Evolutionary conservation across 139 green algal species (phyloP), one percentile per base, ranked within the genome.

Genomic region (Edaphochlamys debaryana): DNA sequence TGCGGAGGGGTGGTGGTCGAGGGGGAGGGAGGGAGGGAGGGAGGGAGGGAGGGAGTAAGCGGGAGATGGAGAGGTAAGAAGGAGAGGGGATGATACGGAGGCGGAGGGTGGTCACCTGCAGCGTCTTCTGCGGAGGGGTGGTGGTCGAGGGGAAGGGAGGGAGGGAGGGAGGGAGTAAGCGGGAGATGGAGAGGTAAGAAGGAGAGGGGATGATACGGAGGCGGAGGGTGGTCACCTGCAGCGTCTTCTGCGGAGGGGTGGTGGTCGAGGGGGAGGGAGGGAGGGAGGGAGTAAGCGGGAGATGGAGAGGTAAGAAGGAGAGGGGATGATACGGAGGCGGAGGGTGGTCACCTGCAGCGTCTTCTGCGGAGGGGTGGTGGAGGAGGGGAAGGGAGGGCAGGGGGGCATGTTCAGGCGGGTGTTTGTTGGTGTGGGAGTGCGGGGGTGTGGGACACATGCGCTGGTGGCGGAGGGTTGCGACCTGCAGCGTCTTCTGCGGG

Each of bases 381-480:
- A n/a, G 37, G 67, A 11, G 34, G 34, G 19, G 34, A 27, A 27
- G 32, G 64, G 64, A 4, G 60, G 29, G 6, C 36, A 63, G 32
- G 56, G 2, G 54, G n/a, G n/a, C n/a, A 29, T 0, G n/a, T n/a
- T n/a, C n/a, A n/a, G n/a, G n/a, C n/a, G n/a, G n/a, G n/a, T n/a
- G n/a, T n/a, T n/a, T n/a, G n/a, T n/a, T n/a, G n/a, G n/a, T n/a
- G n/a, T n/a, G n/a, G n/a, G n/a, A n/a, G n/a, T n/a, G n/a, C n/a
- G n/a, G n/a, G n/a, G n/a, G n/a, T n/a, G n/a, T n/a, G n/a, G n/a
- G n/a, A n/a, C n/a, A n/a, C n/a, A n/a, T n/a, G n/a, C n/a, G n/a
- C n/a, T n/a, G 94, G 80, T 98, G 94, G 0, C 58, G 79, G 80
- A 98, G 88, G 42, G 84, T 66, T 19, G 86, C 19, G 2, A 90